Base-by-base conservation (phyloP, 2,329 filamentous ascomycete genomes). In the Cordyceps pruinosa region DNA sequence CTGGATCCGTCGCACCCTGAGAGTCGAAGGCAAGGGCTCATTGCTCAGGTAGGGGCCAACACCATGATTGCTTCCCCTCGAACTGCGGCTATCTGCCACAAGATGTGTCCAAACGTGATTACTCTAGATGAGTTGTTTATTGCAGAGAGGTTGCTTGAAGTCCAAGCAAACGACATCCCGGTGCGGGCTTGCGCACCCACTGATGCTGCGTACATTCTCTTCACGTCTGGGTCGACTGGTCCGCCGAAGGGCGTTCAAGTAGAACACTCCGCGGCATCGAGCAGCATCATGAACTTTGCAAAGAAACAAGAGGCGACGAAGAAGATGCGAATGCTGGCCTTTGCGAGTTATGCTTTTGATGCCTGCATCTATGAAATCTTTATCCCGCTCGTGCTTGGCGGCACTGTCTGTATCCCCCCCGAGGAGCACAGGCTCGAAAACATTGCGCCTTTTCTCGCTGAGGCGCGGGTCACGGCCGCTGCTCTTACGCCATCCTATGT, bases 361-460 rank as follows among this genome's bases (percentile, higher is more conserved):
- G 73, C 73, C 1, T 74, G 72, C 41, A 44, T 56, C n/a, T 56
- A 72, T 3, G 78, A 81, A 56, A 74, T 75, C 1, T 69, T 80
- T 32, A 71, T 73, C 7, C 71, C 77, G 0, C 69, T 83, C 0
- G 71, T 77, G 17, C 66, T 72, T 23, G 82, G 82, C 42, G 80
- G 78, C 1, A 81, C 77, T 57, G 70, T 84, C 12, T 83, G 80
- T 61, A 68, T 83, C 0, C 79, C 81, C 0, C 72, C 74, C 35
- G 70, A 73, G 1, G 76, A 82, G n/a, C 70, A 71, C 19, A 65
- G 70, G 1, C 75, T 77, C 68, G 63, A 74, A 17, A 75, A 73
- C 39, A 78, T n/a, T n/a, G n/a, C n/a, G n/a, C n/a, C n/a, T n/a
- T n/a, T n/a, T n/a, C n/a, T n/a, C n/a, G n/a, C n/a, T n/a, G n/a